Percentiles rank a stretch among this genome's conserved stretches.
Conservation (phyloP, 352 stramenopile genomes). For the Phytophthora tubulina region DNA sequence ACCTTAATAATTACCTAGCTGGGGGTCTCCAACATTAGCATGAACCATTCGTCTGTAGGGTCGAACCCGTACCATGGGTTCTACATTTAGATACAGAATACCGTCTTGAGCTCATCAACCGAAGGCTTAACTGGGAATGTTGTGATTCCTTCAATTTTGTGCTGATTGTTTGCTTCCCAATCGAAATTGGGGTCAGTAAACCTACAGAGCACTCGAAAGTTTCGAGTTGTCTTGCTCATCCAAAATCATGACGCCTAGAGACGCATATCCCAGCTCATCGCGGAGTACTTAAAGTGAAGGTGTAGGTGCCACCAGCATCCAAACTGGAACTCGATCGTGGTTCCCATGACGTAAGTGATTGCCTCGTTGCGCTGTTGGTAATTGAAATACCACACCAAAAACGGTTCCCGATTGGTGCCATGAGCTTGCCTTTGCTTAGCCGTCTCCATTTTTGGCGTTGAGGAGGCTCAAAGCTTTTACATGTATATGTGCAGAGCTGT, state of each 20-base stretch:
- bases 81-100: constrained; percentile 31
- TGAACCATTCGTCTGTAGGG: constrained; percentile 13
- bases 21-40: constrained; percentile 20
- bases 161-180: constrained; percentile 5
- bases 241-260: constrained; percentile 21
- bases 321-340: constrained; percentile 52
- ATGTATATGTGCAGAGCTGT: constrained; percentile 18
- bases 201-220: neutral
- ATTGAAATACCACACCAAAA: constrained; percentile 30
- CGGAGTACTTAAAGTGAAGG: constrained; percentile 9
- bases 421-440: constrained; percentile 8
- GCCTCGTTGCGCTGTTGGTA: constrained; percentile 40
- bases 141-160: neutral
- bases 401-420: constrained; percentile 31
- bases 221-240: neutral
- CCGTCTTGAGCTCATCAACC: neutral
- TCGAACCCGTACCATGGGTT: no score
- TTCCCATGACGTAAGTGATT: constrained; percentile 49
- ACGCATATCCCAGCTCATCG: constrained; percentile 37
- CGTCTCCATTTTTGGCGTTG: constrained; percentile 19
- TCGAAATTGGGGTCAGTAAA: neutral
- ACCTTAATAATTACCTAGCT: constrained; percentile 2
- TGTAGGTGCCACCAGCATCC: constrained; percentile 44
- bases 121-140: neutral
- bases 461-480: constrained; percentile 6